Evolutionary conservation across 2,329 filamentous ascomycete genomes (phyloP), one percentile per base, ranked within the genome.

Genomic region (Fonsecaea nubica): DNA sequence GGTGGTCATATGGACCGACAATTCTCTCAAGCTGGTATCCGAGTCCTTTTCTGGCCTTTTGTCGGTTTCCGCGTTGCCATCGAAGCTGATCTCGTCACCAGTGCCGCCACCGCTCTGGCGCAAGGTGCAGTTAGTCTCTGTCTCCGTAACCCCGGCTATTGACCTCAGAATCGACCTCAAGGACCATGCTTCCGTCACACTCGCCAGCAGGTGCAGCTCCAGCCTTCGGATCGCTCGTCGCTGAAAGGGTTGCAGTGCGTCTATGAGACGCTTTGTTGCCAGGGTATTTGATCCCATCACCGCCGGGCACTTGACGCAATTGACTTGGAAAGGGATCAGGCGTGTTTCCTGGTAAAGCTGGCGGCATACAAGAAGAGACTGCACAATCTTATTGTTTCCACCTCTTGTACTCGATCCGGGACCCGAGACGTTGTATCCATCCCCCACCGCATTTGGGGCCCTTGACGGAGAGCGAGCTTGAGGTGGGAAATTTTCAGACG

Each of bases 271-370:
- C 33, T 56, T 61, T 35, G 65, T 63, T n/a, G 61, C 56, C 21
- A 61, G 48, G 0, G 56, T 63, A 12, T 38, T 54, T 8, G 65
- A 67, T 25, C 60, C 65, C 33, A 59, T 58, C n/a, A 40, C 40
- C n/a, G 56, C 61, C 10, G 18, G 45, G 8, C 45, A 52, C 3
- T 48, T 56, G 25, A 67, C 38, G 1, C 21, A n/a, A 53, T 64
- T 67, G 36, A 59, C 30, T 50, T 64, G 60, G 25, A 67, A 53
- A 35, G 65, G 60, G 56, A 67, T 52, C 45, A 63, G 8, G 18
- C 60, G 48, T 18, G 50, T 56, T 42, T 67, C 61, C 40, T 48
- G 15, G 48, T 67, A 52, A 10, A 67, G 36, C 45, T 61, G 65
- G 10, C 60, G 60, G 38, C 60, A 67, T 15, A 63, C 12, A n/a